Evolutionary conservation across 2,329 filamentous ascomycete genomes (phyloP), one percentile per base, ranked within the genome.

Genomic region (Alternaria triticina): DNA sequence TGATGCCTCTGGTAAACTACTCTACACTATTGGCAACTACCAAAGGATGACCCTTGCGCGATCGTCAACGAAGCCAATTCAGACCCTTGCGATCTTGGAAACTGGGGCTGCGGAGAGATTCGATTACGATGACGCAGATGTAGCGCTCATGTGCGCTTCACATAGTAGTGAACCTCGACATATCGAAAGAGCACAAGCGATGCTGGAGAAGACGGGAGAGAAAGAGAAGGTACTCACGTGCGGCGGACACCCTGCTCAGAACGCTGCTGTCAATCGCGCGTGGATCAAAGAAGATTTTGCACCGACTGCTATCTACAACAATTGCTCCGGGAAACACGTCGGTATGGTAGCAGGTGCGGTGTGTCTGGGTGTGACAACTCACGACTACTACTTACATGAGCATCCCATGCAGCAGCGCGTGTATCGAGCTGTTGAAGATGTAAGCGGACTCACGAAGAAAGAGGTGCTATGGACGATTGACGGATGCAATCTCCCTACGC

Each of bases 301-400:
- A 0, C 83, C 83, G 0, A 81, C 79, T 0, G 72, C 73, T 0
- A 69, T 84, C 0, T 79, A 75, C 52, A 85, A 81, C 55, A 84
- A 85, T 61, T 86, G 83, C 63, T 85, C 83, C 0, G 84, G 83
- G 1, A 86, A 86, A 44, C 83, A 86, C 65, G 80, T 75, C 4
- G 83, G 81, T 1, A 85, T 85, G 82, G 68, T 85, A 22, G 83
- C 80, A 1, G 84, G 79, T 1, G 76, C 83, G 0, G 76, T 72
- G 27, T 77, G 79, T 0, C 54, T 85, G 0, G 80, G 77, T 1
- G 78, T 71, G 3, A 22, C 33, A 7, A 3, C 54, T 22, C 23
- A 56, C 36, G 33, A 28, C n/a, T 56, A 56, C 27, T 28, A 27
- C 5, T 4, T 28, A 13, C 23, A 27, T 22, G 40, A n/a, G 8